Evolutionary conservation across 495 filamentous ascomycete genomes (phyloP).

Genomic region (Talaromyces adpressus): DNA sequence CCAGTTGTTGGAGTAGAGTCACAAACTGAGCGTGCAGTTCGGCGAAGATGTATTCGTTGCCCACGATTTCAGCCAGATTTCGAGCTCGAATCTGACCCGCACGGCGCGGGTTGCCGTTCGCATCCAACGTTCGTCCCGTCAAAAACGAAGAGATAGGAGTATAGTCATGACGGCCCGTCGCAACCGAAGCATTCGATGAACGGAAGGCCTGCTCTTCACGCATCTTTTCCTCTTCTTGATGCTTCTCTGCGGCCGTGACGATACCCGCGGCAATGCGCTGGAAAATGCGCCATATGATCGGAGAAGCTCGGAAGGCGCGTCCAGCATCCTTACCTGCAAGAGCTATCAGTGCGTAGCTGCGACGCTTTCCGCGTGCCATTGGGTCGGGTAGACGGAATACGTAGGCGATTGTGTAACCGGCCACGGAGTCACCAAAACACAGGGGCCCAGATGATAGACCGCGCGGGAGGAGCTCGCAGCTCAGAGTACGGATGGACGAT

Average conservation of each 20-base stretch:
- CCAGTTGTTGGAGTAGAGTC: slow-evolving; percentile 60
- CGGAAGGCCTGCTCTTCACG: slow-evolving; percentile 29
- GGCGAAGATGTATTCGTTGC: slow-evolving; percentile 80
- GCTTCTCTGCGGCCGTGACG: slow-evolving; percentile 52
- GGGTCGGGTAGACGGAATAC: slow-evolving; percentile 86
- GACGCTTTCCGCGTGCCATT: slow-evolving; percentile 76
- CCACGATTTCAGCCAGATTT: slow-evolving; percentile 79
- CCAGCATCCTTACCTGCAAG: slow-evolving; percentile 65
- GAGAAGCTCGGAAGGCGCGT: slow-evolving; percentile 67
- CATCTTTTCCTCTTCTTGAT: slow-evolving; percentile 39
- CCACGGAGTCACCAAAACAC: slow-evolving; percentile 74
- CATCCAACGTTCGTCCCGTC: slow-evolving; percentile 52
- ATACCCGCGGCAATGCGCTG: slow-evolving; percentile 71
- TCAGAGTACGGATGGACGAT: slow-evolving; percentile 79
- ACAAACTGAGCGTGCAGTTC: slow-evolving; percentile 79
- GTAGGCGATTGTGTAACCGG: slow-evolving; percentile 87
- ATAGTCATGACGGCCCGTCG: slow-evolving; percentile 27
- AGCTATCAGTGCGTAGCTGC: slow-evolving; percentile 84
- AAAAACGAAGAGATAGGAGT: slow-evolving; percentile 59
- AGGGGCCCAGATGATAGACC: slow-evolving; percentile 69
- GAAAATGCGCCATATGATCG: slow-evolving; percentile 68
- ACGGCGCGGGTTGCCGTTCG: slow-evolving; percentile 45
- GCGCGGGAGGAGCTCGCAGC: slow-evolving; percentile 75
- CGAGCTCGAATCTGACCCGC: slow-evolving; percentile 57
- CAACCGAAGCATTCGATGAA: slow-evolving; percentile 18